These are phyloP conservation scores for Trichoderma semiorbis DNA, from an alignment of 2,329 filamentous ascomycete genomes.

Conservation along the genomic window DNA sequence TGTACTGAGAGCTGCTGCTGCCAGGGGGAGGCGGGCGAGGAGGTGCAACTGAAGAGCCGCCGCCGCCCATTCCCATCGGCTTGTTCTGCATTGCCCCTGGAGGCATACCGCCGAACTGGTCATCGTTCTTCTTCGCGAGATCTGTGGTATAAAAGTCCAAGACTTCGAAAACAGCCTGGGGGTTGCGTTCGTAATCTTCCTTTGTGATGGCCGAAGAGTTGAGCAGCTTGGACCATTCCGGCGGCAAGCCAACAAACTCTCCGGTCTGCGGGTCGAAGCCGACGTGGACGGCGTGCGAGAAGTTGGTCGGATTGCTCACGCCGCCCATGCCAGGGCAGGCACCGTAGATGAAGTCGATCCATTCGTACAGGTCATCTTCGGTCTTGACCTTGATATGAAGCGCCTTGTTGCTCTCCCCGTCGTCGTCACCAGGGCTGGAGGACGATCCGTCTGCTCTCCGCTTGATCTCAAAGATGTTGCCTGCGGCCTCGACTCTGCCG, in stretches of 20 bases:
- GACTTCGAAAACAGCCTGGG: constrained; percentile 77
- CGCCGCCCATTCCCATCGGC: constrained; percentile 55
- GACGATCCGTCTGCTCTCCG: constrained; percentile 66
- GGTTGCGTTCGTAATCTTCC: constrained; percentile 97
- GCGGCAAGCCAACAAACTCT: constrained; percentile 88
- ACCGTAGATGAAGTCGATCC: constrained; percentile 98
- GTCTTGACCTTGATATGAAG: constrained; percentile 91
- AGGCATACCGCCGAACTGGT: constrained; percentile 64
- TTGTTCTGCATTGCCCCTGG: constrained; percentile 55
- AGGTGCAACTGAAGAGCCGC: constrained; percentile 60
- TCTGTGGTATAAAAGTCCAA: constrained; percentile 83
- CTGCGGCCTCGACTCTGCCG: constrained; percentile 83
- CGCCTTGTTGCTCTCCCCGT: constrained; percentile 78
- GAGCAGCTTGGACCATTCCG: constrained; percentile 95
- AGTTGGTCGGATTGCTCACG: constrained; percentile 97
- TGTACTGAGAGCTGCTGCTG: constrained; percentile 35
- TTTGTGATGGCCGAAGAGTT: constrained; percentile 97
- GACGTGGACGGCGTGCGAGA: constrained; percentile 94
- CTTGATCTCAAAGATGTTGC: constrained; percentile 92
- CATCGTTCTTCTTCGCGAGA: constrained; percentile 71
- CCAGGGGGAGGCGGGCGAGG: constrained; percentile 59
- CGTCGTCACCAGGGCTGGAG: constrained; percentile 71
- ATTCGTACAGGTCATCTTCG: constrained; percentile 96
- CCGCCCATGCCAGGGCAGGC: constrained; percentile 96
- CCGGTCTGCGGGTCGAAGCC: constrained; percentile 95